Base-by-base conservation (phyloP, 2,329 filamentous ascomycete genomes). In the Akanthomyces uredinophilus region DNA sequence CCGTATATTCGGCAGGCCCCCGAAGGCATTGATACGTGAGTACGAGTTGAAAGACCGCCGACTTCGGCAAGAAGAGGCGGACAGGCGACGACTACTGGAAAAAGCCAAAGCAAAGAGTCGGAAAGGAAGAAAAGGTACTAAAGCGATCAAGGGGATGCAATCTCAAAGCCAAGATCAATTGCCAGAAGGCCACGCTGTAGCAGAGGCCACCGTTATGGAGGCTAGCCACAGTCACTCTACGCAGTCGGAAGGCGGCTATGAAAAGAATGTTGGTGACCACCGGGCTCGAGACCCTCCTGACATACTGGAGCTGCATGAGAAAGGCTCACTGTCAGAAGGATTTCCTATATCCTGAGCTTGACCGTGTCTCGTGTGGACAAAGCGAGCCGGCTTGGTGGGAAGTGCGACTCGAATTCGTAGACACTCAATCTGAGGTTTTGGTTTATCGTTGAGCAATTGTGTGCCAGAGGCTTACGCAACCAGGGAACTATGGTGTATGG, bases 31-130 rank as follows among this genome's bases (percentile, higher is more conserved):
- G 60, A 96, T 98, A 65, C 86, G 91, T 46, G 87, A 92, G 65
- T 99, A 98, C 71, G 95, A 99, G 76, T 90, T 94, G 72, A 97
- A 96, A 74, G 95, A 97, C 71, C 87, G 92, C 41, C 89, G 90
- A 64, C 87, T 91, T 72, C 88, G 92, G 54, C 91, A 91, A 69
- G 86, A 93, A 66, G 82, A 94, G 67, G 91, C 90, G n/a, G 92
- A 97, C 74, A 90, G 94, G 70, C 87, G 89, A 65, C 83, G 93
- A 54, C 78, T 96, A 37, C 76, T 96, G 61, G 94, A 97, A 72
- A 96, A 97, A 76, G 92, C 93, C 24, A 96, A 96, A 78, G 91
- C 92, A 79, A 96, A 96, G 78, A 90, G 89, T 58, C 85, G 92
- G 37, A 97, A 96, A 77, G 88, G 87, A 56, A 96, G 91, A 79